These are phyloP conservation scores for Talaromyces ruber DNA, from an alignment of 495 filamentous ascomycete genomes.

Conservation along the genomic window DNA sequence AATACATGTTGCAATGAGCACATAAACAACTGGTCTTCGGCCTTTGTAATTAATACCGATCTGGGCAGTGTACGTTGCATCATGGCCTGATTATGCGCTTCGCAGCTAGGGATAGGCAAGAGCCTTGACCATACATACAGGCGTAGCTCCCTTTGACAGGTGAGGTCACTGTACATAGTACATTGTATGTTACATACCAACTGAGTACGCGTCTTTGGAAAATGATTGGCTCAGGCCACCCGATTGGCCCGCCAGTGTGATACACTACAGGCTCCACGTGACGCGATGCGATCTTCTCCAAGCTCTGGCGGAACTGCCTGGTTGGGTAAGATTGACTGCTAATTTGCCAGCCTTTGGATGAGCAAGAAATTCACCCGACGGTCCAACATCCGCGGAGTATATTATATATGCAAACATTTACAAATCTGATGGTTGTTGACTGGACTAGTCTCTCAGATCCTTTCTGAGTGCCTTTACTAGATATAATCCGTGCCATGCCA, in stretches of 20 bases:
- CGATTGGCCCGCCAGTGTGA: not conserved
- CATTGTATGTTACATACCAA: no score
- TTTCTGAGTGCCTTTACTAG: not conserved
- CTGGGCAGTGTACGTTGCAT: no score
- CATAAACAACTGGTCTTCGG: not conserved
- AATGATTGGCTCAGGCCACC: not conserved
- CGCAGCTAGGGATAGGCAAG: no score
- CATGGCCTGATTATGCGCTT: not conserved
- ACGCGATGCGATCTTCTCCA: not conserved
- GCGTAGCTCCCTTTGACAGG: no score
- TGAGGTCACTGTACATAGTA: no score
- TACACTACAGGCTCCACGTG: not conserved
- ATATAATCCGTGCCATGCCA: not conserved
- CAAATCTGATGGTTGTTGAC: no score
- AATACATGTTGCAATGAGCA: conserved; percentile 7
- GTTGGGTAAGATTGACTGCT: not conserved
- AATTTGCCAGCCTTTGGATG: not conserved
- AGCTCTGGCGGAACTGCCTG: not conserved
- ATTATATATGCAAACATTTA: not conserved
- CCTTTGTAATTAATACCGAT: no score
- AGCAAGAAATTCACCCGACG: not conserved
- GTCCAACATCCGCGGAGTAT: not conserved
- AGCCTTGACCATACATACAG: no score
- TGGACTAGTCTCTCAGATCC: not conserved
- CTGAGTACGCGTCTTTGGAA: not conserved